Base-by-base conservation (phyloP, 2,329 filamentous ascomycete species). In the Teratosphaeria viscida region DNA sequence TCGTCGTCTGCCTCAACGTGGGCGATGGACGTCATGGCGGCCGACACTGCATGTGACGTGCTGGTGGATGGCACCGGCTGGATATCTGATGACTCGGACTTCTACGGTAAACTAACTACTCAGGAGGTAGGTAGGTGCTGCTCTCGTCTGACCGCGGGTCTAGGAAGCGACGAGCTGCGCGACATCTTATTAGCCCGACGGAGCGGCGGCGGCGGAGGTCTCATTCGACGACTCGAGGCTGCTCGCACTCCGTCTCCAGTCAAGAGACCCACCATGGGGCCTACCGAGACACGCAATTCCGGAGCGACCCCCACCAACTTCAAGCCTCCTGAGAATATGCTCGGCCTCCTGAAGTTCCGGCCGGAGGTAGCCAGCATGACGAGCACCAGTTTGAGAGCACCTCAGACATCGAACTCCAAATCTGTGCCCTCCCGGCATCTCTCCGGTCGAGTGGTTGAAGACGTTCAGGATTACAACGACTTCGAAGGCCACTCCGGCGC, bases 401-500 rank as follows among this genome's bases (percentile, higher is more conserved):
- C 47, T 11, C 27, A 59, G 49, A 54, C 58, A 26, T 26, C 12
- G 2, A 14, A 43, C 11, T 14, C 16, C 11, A 43, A 5, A 43
- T 12, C 11, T 5, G 11, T 5, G 37, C 37, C 43, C 37, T 5
- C 27, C 27, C 37, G 54, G 11, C 59, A 43, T 39, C 39, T 56
- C 12, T 26, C 39, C 14, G 59, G 57, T 54, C 27, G 62, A 43
- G 35, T 43, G 7, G 34, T 58, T 11, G 55, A 55, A 3, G 64
- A 65, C 34, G 43, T 62, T 16, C 37, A 65, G 23, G 72, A 82
- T 2, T 79, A 83, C 73, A 88, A 89, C 67, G 79, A 80, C 1
- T 85, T 84, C 64, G 78, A 82, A 59, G 82, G 81, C 37, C 60
- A 78, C 1, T 57, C 71, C 0, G 71, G 68, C 62, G 85, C 82